These are phyloP conservation scores for Aciculoconidium aculeatum DNA, from an alignment of 805 yeast species.

Conservation along the genomic window DNA sequence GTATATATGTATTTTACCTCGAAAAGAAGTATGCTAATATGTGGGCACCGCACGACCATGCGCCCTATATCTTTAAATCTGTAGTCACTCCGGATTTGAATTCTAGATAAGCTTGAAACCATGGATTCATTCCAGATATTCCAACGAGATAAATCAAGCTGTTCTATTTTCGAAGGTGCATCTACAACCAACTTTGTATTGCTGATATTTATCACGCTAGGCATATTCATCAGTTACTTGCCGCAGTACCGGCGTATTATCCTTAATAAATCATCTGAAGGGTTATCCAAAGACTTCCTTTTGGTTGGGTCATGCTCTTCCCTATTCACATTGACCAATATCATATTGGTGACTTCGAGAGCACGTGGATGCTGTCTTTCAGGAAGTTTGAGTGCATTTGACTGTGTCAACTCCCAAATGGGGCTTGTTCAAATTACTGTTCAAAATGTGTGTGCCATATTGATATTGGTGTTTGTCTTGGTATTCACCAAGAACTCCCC, in stretches of 20 bases:
- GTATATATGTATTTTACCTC: no score
- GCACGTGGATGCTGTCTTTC: slow-evolving; percentile 57
- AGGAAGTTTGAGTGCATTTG: slow-evolving; percentile 41
- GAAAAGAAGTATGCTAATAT: no score
- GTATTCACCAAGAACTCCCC: slow-evolving; percentile 39
- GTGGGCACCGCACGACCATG: no score
- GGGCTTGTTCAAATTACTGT: slow-evolving; percentile 62
- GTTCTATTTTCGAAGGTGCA: slow-evolving; percentile 45
- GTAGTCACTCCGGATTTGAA: no score
- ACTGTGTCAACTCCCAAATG: slow-evolving; percentile 61
- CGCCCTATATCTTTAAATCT: no score
- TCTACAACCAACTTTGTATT: slow-evolving; percentile 42
- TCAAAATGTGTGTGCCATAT: slow-evolving; percentile 55
- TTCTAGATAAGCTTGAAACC: no score
- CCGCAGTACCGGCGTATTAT: slow-evolving; percentile 70
- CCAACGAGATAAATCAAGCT: no score
- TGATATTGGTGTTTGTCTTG: slow-evolving; percentile 53
- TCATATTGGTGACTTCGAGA: slow-evolving; percentile 52
- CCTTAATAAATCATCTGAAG: slow-evolving; percentile 61
- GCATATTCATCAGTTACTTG: slow-evolving; percentile 62
- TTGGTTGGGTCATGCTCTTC: slow-evolving; percentile 67
- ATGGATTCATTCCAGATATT: no score
- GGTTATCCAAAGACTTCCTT: slow-evolving; percentile 67
- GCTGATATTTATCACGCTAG: slow-evolving; percentile 52
- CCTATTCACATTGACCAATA: slow-evolving; percentile 61